These are phyloP conservation scores for Fraxinus dipetala DNA, from an alignment of 305 asterid genomes.

Conservation along the genomic window DNA sequence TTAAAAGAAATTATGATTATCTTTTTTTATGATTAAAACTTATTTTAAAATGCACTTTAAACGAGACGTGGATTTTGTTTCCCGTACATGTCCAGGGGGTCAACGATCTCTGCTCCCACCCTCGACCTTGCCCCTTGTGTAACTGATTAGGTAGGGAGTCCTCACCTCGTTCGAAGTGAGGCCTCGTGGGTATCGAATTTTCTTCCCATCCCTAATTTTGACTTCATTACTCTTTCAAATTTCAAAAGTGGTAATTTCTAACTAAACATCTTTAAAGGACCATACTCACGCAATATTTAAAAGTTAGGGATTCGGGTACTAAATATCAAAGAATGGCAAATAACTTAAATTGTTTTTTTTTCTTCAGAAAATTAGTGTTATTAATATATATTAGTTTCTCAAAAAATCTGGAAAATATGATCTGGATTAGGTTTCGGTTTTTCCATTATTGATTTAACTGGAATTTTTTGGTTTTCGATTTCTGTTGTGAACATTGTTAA, in stretches of 20 bases:
- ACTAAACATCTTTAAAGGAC: background rate
- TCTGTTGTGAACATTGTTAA: conserved; percentile 8
- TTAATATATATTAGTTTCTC: too few species aligned
- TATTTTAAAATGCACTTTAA: too few species aligned
- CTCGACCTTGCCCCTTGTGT: too few species aligned
- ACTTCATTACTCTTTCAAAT: background rate
- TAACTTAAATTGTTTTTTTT: too few species aligned
- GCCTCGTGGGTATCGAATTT: too few species aligned
- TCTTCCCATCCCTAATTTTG: background rate
- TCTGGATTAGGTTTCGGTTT: background rate
- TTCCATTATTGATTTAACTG: background rate
- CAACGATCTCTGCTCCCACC: background rate
- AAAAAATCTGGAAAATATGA: too few species aligned
- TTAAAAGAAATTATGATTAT: background rate
- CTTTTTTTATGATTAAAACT: too few species aligned
- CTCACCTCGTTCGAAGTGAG: background rate
- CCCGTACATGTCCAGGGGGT: too few species aligned
- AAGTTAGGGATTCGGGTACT: background rate
- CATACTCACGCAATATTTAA: background rate
- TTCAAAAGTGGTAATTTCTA: too few species aligned
- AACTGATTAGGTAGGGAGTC: background rate
- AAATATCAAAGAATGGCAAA: too few species aligned
- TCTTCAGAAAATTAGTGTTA: too few species aligned
- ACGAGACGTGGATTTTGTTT: too few species aligned
- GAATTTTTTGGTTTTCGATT: background rate